Evolutionary conservation across 225 moss, liverwort and hornwort genomes (phyloP).

Genomic region (Asterella californica): DNA sequence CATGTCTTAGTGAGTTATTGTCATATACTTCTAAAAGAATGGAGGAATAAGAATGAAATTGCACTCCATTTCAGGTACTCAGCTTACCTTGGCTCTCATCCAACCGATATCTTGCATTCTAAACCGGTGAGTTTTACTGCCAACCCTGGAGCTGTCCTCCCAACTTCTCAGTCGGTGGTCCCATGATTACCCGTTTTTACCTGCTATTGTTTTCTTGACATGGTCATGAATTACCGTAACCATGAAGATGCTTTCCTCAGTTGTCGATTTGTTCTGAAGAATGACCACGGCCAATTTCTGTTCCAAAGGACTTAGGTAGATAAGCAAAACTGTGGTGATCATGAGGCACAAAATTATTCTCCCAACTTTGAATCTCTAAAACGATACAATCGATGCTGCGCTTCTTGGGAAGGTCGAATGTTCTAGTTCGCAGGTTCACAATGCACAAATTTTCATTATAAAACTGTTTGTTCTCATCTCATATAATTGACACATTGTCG

Average conservation of each 20-base stretch:
- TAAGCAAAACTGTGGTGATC: too few species aligned
- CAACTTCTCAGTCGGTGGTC: not conserved
- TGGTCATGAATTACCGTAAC: too few species aligned
- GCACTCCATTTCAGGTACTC: conserved; percentile 30
- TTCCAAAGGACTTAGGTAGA: too few species aligned
- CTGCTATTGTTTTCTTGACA: too few species aligned
- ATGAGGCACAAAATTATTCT: too few species aligned
- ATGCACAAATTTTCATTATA: not conserved
- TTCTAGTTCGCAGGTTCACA: not conserved
- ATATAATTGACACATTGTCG: conserved; percentile 10
- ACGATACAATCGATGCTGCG: too few species aligned
- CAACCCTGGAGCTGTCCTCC: not conserved
- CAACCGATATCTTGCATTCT: conserved; percentile 30
- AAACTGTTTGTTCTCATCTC: not conserved
- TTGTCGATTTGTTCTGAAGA: too few species aligned
- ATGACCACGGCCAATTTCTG: too few species aligned
- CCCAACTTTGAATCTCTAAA: too few species aligned
- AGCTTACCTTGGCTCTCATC: conserved; percentile 37
- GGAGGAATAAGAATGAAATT: not conserved
- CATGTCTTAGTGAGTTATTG: not conserved
- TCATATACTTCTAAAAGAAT: not conserved
- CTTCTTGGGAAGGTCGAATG: not conserved
- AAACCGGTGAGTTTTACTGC: conserved; percentile 35
- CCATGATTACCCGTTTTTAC: too few species aligned
- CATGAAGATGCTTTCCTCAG: too few species aligned